Percentiles rank a stretch among this genome's conserved stretches.
Conservation (phyloP, 1,284 basidiomycete species). For the Malassezia japonica region DNA sequence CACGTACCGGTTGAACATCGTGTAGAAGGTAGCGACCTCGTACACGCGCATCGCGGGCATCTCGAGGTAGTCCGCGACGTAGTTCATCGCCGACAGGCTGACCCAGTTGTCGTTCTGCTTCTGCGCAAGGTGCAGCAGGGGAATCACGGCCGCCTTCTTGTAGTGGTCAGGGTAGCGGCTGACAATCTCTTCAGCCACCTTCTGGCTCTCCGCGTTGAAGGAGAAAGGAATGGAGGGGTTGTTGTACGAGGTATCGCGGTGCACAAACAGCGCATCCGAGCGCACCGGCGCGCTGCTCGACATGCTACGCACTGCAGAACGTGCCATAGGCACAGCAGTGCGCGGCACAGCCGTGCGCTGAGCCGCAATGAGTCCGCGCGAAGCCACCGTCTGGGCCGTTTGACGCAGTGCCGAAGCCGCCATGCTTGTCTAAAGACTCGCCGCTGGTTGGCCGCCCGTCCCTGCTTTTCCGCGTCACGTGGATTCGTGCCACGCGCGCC, state of each 20-base stretch:
- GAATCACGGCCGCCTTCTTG: conserved; percentile 90
- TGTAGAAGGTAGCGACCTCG: conserved; percentile 98
- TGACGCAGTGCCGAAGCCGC: conserved; percentile 13
- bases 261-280: conserved; percentile 50
- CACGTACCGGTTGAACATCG: conserved; percentile 65
- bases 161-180: conserved; percentile 89
- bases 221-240: conserved; percentile 67
- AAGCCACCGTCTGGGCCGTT: conserved; percentile 1
- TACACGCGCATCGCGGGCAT: conserved; percentile 99
- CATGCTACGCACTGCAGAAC: conserved; percentile 19
- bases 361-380: not conserved
- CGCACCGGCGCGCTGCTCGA: conserved; percentile 22
- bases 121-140: conserved; percentile 89
- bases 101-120: conserved; percentile 98
- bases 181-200: conserved; percentile 78
- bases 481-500: not conserved
- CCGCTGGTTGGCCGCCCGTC: conserved; percentile 8
- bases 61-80: conserved; percentile 74
- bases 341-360: not conserved
- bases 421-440: conserved; percentile 14
- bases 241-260: conserved; percentile 85
- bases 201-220: conserved; percentile 70
- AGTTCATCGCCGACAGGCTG: conserved; percentile 98
- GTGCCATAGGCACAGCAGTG: not conserved
- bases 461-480: conserved; percentile 4